These are phyloP conservation scores for Acacia confusa DNA, from an alignment of 306 rosid genomes.

Conservation along the genomic window DNA sequence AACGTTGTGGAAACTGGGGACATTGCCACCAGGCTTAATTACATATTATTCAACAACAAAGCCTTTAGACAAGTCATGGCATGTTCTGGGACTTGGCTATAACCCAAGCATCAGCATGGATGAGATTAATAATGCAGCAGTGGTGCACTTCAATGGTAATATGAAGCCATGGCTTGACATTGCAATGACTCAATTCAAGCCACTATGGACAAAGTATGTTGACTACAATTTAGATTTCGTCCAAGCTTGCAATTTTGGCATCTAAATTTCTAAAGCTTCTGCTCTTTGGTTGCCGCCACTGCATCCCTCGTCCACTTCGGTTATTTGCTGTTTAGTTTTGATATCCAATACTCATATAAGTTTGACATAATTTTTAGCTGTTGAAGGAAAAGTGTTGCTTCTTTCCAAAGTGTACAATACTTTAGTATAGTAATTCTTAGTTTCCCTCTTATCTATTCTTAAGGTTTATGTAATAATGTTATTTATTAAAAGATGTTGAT, in stretches of 20 bases:
- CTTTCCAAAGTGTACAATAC: conserved; percentile 59
- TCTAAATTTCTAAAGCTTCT: conserved; percentile 37
- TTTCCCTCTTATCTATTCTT: conserved; percentile 38
- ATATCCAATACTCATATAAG: conserved; percentile 33
- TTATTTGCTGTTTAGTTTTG: conserved; percentile 30
- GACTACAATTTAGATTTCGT: conserved; percentile 75
- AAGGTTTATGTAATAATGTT: conserved; percentile 38
- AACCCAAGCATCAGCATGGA: conserved; percentile 86
- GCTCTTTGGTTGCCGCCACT: conserved; percentile 26
- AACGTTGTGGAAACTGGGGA: conserved; percentile 80
- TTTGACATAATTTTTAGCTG: conserved; percentile 36
- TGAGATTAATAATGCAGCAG: conserved; percentile 80
- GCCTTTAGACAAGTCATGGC: conserved; percentile 90
- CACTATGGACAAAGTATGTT: conserved; percentile 85
- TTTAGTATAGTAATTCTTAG: conserved; percentile 43
- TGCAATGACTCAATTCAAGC: conserved; percentile 77
- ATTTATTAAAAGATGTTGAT: conserved; percentile 25
- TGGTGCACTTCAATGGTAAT: conserved; percentile 85
- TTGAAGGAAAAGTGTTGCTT: conserved; percentile 43
- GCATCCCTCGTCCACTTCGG: conserved; percentile 34
- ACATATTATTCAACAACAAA: conserved; percentile 77
- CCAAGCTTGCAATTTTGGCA: conserved; percentile 86
- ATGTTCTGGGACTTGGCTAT: conserved; percentile 85
- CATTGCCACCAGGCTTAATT: conserved; percentile 83
- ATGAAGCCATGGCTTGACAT: conserved; percentile 96